phyloP scores from a whole-genome alignment of 805 yeast genomes.

The Zygoascus ofunaensis region DNA sequence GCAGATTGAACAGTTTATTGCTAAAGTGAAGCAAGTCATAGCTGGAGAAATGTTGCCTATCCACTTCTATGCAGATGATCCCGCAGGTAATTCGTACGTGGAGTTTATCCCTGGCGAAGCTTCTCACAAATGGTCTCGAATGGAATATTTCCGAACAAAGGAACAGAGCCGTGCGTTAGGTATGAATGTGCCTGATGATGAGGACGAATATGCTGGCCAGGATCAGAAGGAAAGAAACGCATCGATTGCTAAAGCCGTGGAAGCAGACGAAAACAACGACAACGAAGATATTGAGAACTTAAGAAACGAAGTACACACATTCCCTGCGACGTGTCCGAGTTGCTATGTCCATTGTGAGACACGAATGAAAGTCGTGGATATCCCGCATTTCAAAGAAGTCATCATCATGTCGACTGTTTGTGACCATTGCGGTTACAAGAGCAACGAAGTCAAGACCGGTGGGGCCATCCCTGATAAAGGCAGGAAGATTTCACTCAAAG shows the following conservation, averaged over 20 bases:
- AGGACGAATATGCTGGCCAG: slow-evolving; percentile 35
- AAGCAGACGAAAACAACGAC: slow-evolving; percentile 40
- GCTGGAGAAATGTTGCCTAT: slow-evolving; percentile 68
- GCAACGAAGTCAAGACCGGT: slow-evolving; percentile 97
- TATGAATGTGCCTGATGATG: slow-evolving; percentile 55
- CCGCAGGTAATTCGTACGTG: slow-evolving; percentile 96
- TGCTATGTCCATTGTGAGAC: slow-evolving; percentile 79
- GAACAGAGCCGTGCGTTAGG: slow-evolving; percentile 85
- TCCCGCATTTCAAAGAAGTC: slow-evolving; percentile 97
- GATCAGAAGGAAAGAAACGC: slow-evolving; percentile 35
- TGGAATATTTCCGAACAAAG: slow-evolving; percentile 73
- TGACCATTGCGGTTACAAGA: slow-evolving; percentile 86
- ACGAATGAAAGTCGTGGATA: slow-evolving; percentile 92
- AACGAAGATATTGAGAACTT: slow-evolving; percentile 64
- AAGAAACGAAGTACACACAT: slow-evolving; percentile 85
- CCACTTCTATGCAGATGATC: slow-evolving; percentile 77
- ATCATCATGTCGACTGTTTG: slow-evolving; percentile 93
- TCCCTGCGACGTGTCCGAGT: slow-evolving; percentile 85
- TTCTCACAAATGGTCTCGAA: slow-evolving; percentile 80
- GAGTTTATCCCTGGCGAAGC: slow-evolving; percentile 82
- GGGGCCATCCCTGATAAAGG: slow-evolving; percentile 91
- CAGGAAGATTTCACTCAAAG: slow-evolving; percentile 55
- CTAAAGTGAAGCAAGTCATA: slow-evolving; percentile 48
- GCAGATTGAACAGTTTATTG: slow-evolving; percentile 62
- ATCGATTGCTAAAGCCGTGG: slow-evolving; percentile 28